phyloP scores from a whole-genome alignment of 2,329 filamentous ascomycete genomes.

The Mycosphaerella arachidis region DNA sequence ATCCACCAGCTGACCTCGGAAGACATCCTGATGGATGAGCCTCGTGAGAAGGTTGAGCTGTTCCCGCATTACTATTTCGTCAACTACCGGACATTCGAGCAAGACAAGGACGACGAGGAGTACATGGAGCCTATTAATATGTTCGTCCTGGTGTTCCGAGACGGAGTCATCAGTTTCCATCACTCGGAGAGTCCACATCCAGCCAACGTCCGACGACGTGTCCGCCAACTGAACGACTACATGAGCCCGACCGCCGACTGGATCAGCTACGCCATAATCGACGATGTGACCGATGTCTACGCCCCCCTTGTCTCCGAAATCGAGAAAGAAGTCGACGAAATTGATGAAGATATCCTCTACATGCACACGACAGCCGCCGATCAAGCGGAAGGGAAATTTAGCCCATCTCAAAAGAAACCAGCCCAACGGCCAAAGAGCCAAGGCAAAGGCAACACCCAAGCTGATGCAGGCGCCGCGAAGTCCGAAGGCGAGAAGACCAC shows the following conservation, averaged over 20 bases:
- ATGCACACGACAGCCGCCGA: constrained; percentile 60
- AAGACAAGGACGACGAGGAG: constrained; percentile 81
- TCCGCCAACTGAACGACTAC: constrained; percentile 91
- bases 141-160: constrained; percentile 94
- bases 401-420: constrained; percentile 29
- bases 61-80: constrained; percentile 99
- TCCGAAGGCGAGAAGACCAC: constrained; percentile 37
- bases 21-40: constrained; percentile 96
- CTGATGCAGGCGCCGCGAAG: constrained; percentile 27
- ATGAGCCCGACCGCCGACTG: constrained; percentile 89
- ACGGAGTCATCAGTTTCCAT: constrained; percentile 94
- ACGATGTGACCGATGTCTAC: constrained; percentile 97
- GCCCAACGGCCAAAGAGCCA: constrained; percentile 7
- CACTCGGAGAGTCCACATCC: constrained; percentile 95
- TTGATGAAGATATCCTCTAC: constrained; percentile 83
- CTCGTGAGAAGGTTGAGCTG: constrained; percentile 94
- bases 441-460: constrained; percentile 27
- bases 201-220: constrained; percentile 88
- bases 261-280: constrained; percentile 97
- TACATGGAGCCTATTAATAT: constrained; percentile 95
- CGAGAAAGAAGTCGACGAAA: constrained; percentile 94
- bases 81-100: constrained; percentile 96
- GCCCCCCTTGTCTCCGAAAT: constrained; percentile 87
- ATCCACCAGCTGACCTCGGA: constrained; percentile 94
- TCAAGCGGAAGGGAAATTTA: constrained; percentile 21